Evolutionary conservation across 345 rosid species (phyloP), one percentile per base, ranked within the genome.

Genomic region (Durio zibethinus): DNA sequence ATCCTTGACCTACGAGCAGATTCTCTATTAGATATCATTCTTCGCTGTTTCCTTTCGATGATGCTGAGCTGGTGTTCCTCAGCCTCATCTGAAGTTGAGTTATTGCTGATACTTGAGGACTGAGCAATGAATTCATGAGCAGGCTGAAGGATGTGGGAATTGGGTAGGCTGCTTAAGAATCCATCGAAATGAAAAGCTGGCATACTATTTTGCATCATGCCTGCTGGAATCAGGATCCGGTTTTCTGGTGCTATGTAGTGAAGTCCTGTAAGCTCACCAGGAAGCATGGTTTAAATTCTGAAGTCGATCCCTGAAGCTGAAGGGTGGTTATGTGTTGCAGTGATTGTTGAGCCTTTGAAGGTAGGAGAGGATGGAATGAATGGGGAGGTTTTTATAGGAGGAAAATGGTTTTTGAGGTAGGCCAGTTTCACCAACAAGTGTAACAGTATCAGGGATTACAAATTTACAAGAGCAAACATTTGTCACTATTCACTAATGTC

Each of bases 1-100:
- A 93, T 93, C 88, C 99, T 79, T 14, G 99, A 95, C 86, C 99
- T 84, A 1, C 99, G 87, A 21, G 99, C 99, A 5, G 99, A 95
- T 81, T 95, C 99, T 79, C 99, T 84, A 77, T 95, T 95, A 7
- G 99, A 95, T 61, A 95, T 89, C 99, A 93, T 95, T 80, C 98
- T 87, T 67, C 98, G 83, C 80, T 89, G 91, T 86, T 87, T 93
- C 94, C 99, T 90, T 80, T 96, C 93, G 33, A 92, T 88, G 81
- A 86, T 73, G 35, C 82, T 71, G 35, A 82, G 82, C 70, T 93
- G 98, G 27, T 84, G 87, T 7, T 91, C 91, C 20, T 88, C 92
- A 33, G 93, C 90, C 66, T 93, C 99, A 48, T 93, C 94, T 11
- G 96, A 93, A 66, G 97, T 88, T 27, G 97, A 92, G 81, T 87